A percentile compares a stretch with the other conserved stretches of the same genome.
Evolutionary conservation across 2,329 filamentous ascomycete genomes (phyloP).

Genomic region (Microsporum canis): DNA sequence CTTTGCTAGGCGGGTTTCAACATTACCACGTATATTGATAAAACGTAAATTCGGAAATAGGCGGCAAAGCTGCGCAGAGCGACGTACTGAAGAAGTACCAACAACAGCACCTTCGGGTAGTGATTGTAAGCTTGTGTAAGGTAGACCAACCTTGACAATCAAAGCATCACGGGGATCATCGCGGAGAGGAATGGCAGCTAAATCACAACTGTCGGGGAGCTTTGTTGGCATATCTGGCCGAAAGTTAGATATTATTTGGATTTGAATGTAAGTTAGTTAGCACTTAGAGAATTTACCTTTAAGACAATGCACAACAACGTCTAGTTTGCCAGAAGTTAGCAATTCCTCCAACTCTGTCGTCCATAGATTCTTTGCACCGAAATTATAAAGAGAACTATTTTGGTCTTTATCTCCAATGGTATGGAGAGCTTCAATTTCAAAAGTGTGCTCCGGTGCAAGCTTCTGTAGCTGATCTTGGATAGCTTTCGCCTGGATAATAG

Average conservation of each 20-base stretch:
- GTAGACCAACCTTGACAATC: conserved; percentile 38
- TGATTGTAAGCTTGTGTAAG: conserved; percentile 52
- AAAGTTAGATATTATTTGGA: neutral
- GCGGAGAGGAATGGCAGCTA: conserved; percentile 62
- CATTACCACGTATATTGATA: conserved; percentile 71
- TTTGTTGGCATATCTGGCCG: conserved; percentile 69
- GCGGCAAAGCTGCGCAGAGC: conserved; percentile 69
- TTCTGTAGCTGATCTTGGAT: conserved; percentile 53
- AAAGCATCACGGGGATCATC: conserved; percentile 60
- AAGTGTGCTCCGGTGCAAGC: conserved; percentile 53
- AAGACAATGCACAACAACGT: conserved; percentile 73
- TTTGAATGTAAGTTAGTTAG: neutral
- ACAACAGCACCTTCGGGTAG: conserved; percentile 67
- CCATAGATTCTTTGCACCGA: conserved; percentile 81
- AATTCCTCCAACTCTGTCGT: conserved; percentile 74
- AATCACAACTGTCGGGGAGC: conserved; percentile 57
- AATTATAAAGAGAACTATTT: conserved; percentile 67
- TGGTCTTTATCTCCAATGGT: conserved; percentile 72
- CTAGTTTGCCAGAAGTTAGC: conserved; percentile 54
- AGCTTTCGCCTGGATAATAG: conserved; percentile 63
- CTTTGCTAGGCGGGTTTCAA: conserved; percentile 68
- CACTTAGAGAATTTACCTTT: conserved; percentile 43
- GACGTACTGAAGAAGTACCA: conserved; percentile 72
- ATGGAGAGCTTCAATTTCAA: conserved; percentile 62
- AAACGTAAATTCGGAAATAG: conserved; percentile 62